These are phyloP conservation scores for Boletus huronensis DNA, from an alignment of 768 basidiomycete genomes.

Conservation along the genomic window DNA sequence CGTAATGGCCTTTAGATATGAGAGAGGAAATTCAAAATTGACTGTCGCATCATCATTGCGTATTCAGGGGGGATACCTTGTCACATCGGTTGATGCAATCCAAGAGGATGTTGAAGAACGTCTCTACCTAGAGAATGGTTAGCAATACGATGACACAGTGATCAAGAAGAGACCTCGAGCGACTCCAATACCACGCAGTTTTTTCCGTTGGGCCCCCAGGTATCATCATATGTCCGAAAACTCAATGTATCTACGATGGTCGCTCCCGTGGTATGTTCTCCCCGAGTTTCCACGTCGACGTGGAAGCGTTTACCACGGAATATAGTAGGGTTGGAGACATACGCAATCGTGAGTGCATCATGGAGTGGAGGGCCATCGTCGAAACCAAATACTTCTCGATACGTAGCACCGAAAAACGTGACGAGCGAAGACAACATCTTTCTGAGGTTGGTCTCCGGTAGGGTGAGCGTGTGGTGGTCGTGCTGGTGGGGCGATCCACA, in stretches of 20 bases:
- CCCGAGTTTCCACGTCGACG: slow-evolving; percentile 79
- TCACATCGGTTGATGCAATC: slow-evolving; percentile 60
- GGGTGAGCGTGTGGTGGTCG: slow-evolving; percentile 2
- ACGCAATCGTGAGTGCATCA: slow-evolving; percentile 80
- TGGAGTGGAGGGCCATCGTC: slow-evolving; percentile 84
- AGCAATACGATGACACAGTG: background rate
- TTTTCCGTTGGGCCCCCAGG: slow-evolving; percentile 71
- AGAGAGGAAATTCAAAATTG: background rate
- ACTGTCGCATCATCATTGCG: background rate
- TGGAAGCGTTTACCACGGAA: slow-evolving; percentile 63
- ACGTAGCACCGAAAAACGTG: slow-evolving; percentile 67
- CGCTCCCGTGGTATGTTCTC: slow-evolving; percentile 65
- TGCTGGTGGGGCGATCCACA: slow-evolving; percentile 41
- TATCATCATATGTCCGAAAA: slow-evolving; percentile 53
- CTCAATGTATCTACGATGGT: slow-evolving; percentile 79
- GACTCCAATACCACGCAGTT: slow-evolving; percentile 72
- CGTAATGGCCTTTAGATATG: background rate
- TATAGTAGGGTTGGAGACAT: slow-evolving; percentile 63
- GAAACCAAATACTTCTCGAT: slow-evolving; percentile 77
- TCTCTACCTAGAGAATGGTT: slow-evolving; percentile 44
- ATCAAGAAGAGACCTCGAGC: slow-evolving; percentile 49
- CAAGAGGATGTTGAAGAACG: slow-evolving; percentile 65
- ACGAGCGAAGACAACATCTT: slow-evolving; percentile 74
- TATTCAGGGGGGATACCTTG: slow-evolving; percentile 55
- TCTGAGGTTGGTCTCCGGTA: slow-evolving; percentile 49